Conservation (phyloP, 108 stramenopile genomes). For the Asterionellopsis glacialis region DNA sequence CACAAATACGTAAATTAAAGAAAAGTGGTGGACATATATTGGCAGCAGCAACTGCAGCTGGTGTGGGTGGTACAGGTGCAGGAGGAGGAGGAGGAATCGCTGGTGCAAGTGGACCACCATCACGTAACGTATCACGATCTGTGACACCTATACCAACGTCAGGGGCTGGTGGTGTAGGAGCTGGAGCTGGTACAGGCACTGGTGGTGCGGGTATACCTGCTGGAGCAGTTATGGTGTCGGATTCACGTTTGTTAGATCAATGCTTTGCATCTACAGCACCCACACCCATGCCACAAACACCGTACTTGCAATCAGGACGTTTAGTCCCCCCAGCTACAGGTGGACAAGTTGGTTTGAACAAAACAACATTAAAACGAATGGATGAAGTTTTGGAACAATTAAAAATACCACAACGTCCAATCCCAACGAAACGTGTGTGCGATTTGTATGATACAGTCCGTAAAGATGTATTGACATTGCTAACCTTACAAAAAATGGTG, state of each 20-base stretch:
- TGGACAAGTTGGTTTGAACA: slow-evolving; percentile 64
- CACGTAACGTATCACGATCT: slow-evolving; percentile 27
- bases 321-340: slow-evolving; percentile 64
- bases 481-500: slow-evolving; percentile 73
- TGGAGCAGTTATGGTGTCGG: slow-evolving; percentile 5
- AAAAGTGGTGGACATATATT: slow-evolving; percentile 67
- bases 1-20: slow-evolving; percentile 80
- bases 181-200: too few species aligned
- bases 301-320: slow-evolving; percentile 85
- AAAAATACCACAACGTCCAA: slow-evolving; percentile 52
- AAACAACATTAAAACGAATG: slow-evolving; percentile 74
- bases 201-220: too few species aligned
- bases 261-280: slow-evolving; percentile 67
- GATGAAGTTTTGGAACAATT: slow-evolving; percentile 57
- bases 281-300: slow-evolving; percentile 66
- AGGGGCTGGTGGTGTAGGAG: neutral
- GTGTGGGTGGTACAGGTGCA: slow-evolving; percentile 7
- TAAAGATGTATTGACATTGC: slow-evolving; percentile 68
- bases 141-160: slow-evolving; percentile 24
- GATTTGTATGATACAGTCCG: slow-evolving; percentile 84
- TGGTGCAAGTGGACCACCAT: slow-evolving; percentile 21
- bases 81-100: slow-evolving; percentile 3
- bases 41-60: slow-evolving; percentile 21
- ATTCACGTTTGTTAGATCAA: slow-evolving; percentile 31
- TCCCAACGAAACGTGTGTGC: slow-evolving; percentile 80